Base-by-base conservation (phyloP, 1,284 basidiomycete species). In the Limonomyces culmigenus region DNA sequence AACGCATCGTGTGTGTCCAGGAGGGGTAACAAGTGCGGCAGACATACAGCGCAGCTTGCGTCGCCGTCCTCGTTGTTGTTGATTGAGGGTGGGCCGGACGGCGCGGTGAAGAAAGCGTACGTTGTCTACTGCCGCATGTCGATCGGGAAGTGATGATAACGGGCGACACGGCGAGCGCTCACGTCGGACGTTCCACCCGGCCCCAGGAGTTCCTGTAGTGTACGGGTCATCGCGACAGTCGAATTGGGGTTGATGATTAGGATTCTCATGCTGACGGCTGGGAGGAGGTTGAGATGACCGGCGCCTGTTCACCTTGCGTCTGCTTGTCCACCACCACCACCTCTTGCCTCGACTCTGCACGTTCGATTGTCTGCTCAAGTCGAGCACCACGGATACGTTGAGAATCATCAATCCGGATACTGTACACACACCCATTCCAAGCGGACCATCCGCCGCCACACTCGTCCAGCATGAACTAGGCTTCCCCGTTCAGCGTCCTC, bases 201-300 rank as follows among this genome's bases (percentile, higher is more conserved):
- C n/a, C n/a, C 25, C 10, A 63, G 42, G 55, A 63, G 29, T 47
- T 60, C 47, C 56, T 62, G 39, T 10, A 60, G 46, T 6, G 45
- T 49, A 4, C 49, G 46, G 14, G 63, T 64, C 49, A 65, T 61
- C 18, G 50, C 56, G 23, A 46, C 36, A 0, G 65, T 62, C 5
- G 65, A 63, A 43, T 69, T 68, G 8, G 67, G 66, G 42, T 69
- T 68, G 47, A 67, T 57, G 35, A 69, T 44, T 6, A 67, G 59
- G 23, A 70, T 45, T n/a, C n/a, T n/a, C n/a, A n/a, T n/a, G n/a
- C n/a, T n/a, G n/a, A n/a, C n/a, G n/a, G n/a, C n/a, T n/a, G n/a
- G n/a, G n/a, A n/a, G n/a, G n/a, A n/a, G n/a, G n/a, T n/a, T n/a
- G n/a, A n/a, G n/a, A n/a, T n/a, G n/a, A n/a, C n/a, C n/a, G n/a